Evolutionary conservation across 441 rosid species (phyloP), one percentile per base, ranked within the genome.

Genomic region (Gossypium trilobum): DNA sequence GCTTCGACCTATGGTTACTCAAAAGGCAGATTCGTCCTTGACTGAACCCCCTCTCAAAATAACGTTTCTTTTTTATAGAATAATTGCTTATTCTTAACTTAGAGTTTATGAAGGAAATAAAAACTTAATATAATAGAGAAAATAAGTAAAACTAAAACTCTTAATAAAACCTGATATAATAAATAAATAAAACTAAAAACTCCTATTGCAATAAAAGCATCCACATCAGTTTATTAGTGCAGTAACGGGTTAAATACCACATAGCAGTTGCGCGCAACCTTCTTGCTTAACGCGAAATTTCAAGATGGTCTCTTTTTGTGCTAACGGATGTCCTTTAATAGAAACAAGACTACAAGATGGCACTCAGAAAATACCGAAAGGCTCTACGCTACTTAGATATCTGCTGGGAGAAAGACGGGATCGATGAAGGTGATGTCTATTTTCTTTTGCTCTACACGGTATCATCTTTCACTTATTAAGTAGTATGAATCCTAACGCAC

Each of bases 371-470:
- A 86, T 92, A 91, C 74, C 87, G 93, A 29, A 95, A 95, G 87
- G 96, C 92, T 68, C 73, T 95, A 67, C 92, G 89, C 4, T 92
- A 91, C 82, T 84, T 95, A 78, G 98, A 95, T 82, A 82, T 89
- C 79, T 89, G 98, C 85, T 95, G 98, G 99, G 98, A 92, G 88
- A 89, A 95, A 80, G 97, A 92, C 3, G 96, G 96, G 74, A 95
- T 92, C 57, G 95, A 95, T 73, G 93, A 91, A 85, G 98, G 97
- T 89, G 33, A 46, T 27, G 17, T 31, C 51, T n/a, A 60, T 62
- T 20, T 62, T 17, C 11, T 73, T 29, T 44, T 19, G 59, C 50
- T 50, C 16, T 66, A 19, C 62, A 46, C 46, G 39, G 0, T 31
- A 39, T 44, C 48, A 62, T 39, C 66, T 33, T 73, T 2, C 65